These are phyloP conservation scores for Venturia oleaginea DNA, from an alignment of 2,329 filamentous ascomycete genomes.

Conservation along the genomic window DNA sequence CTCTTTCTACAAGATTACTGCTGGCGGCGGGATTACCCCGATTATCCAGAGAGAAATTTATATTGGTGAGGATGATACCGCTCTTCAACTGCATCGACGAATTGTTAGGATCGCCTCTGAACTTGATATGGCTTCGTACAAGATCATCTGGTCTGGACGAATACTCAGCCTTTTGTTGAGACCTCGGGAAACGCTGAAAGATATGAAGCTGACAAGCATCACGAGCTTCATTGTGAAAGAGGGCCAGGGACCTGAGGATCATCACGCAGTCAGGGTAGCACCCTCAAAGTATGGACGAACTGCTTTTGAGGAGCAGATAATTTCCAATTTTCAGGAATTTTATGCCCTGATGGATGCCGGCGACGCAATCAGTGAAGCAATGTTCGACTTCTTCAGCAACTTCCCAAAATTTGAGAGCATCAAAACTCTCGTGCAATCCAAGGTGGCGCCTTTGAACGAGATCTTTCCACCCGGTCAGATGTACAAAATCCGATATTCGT, in stretches of 20 bases:
- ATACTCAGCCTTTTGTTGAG: conserved; percentile 53
- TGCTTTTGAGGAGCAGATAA: conserved; percentile 64
- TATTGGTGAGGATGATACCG: conserved; percentile 64
- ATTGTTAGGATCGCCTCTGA: conserved; percentile 44
- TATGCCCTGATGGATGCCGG: conserved; percentile 73
- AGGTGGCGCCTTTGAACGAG: background rate
- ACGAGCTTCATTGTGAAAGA: conserved; percentile 57
- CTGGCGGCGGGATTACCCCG: background rate
- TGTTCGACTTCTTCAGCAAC: conserved; percentile 16
- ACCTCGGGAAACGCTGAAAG: conserved; percentile 51
- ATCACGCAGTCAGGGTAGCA: background rate
- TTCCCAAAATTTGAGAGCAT: conserved; percentile 10
- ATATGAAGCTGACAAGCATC: conserved; percentile 52
- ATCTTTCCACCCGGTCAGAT: conserved; percentile 11
- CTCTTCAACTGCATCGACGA: conserved; percentile 57
- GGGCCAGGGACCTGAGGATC: conserved; percentile 22
- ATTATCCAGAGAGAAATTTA: conserved; percentile 31
- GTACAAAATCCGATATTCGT: conserved; percentile 12
- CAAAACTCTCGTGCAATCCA: background rate
- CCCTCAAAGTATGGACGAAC: conserved; percentile 2
- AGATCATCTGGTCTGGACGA: conserved; percentile 60
- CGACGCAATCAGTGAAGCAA: conserved; percentile 35
- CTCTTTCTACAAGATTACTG: conserved; percentile 48
- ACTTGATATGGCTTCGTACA: conserved; percentile 69
- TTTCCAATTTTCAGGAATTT: conserved; percentile 73